Evolutionary conservation across 129 eudicot species (phyloP), one percentile per base, ranked within the genome.

Genomic region (Tagetes patula): DNA sequence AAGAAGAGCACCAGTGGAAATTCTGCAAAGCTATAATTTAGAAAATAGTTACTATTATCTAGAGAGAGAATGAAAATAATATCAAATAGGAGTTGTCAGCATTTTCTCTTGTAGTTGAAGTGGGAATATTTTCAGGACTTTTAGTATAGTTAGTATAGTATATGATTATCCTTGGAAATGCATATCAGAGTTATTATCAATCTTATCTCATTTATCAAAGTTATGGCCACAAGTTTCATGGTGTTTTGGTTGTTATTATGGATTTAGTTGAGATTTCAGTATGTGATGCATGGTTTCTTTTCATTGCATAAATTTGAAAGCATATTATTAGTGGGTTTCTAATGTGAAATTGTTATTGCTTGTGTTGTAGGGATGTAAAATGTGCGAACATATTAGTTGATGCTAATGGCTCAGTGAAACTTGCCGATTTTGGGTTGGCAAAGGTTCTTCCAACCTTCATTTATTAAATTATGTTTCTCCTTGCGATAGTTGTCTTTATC

Each of bases 401-500:
- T 64, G 84, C 90, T 42, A 77, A 70, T 75, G 98, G 98, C 37
- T 82, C 81, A 6, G 98, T 89, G 81, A 93, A 93, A 78, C 98
- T 93, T 75, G 96, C 98, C n/a, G 98, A 93, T 86, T 93, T 93
- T 86, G 98, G 98, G 53, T 81, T 93, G 85, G 98, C 98, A 67
- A 93, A 93, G 96, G 98, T 93, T 67, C n/a, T 2, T 67, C 11
- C 70, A 70, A 8, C 54, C 56, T 13, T 32, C 67, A 56, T 27
- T 71, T 38, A 20, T 32, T 11, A 41, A 37, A 11, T 36, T 69
- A 30, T 42, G 6, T 41, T 56, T 58, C 30, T 32, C 3, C 4
- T 31, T 38, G 33, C 3, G 40, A 10, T 36, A 14, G 20, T n/a
- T 52, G 10, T 64, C 62, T 42, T 14, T 33, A 34, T 68, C 13